These are phyloP conservation scores for Trichoderma arundinaceum DNA, from an alignment of 2,329 filamentous ascomycete species.

Conservation along the genomic window DNA sequence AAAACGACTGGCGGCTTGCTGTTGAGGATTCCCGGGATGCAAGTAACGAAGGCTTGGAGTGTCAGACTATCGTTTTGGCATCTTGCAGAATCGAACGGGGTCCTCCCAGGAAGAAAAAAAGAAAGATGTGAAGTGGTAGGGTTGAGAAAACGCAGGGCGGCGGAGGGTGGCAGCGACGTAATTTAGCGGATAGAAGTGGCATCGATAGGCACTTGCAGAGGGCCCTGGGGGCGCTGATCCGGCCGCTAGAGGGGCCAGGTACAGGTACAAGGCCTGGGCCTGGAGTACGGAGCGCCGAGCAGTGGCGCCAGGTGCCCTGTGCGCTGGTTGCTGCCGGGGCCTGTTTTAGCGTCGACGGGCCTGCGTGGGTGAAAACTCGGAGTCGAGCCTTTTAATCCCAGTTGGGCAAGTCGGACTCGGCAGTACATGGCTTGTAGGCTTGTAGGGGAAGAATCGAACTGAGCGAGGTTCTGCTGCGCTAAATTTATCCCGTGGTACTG, in stretches of 20 bases:
- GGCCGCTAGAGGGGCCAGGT: slow-evolving; percentile 12
- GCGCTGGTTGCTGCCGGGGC: slow-evolving; percentile 25
- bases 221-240: slow-evolving; percentile 27
- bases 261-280: slow-evolving; percentile 11
- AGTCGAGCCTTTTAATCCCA: slow-evolving; percentile 18
- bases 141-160: slow-evolving; percentile 17
- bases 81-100: slow-evolving; percentile 3
- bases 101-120: not conserved
- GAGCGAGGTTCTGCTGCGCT: too few relatives aligned
- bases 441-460: not conserved
- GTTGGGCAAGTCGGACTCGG: slow-evolving; percentile 23
- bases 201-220: slow-evolving; percentile 23
- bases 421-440: too few relatives aligned
- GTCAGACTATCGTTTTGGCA: slow-evolving; percentile 8
- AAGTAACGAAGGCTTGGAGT: not conserved
- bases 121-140: slow-evolving; percentile 12
- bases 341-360: slow-evolving; percentile 23
- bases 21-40: not conserved
- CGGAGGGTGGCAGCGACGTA: slow-evolving; percentile 22
- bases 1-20: not conserved
- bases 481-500: too few relatives aligned
- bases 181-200: slow-evolving; percentile 29
- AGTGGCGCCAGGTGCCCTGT: slow-evolving; percentile 21
- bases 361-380: slow-evolving; percentile 20
- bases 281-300: not conserved